These are phyloP conservation scores for Tricladium varicosporioides DNA, from an alignment of 2,329 filamentous ascomycete species.

Conservation along the genomic window DNA sequence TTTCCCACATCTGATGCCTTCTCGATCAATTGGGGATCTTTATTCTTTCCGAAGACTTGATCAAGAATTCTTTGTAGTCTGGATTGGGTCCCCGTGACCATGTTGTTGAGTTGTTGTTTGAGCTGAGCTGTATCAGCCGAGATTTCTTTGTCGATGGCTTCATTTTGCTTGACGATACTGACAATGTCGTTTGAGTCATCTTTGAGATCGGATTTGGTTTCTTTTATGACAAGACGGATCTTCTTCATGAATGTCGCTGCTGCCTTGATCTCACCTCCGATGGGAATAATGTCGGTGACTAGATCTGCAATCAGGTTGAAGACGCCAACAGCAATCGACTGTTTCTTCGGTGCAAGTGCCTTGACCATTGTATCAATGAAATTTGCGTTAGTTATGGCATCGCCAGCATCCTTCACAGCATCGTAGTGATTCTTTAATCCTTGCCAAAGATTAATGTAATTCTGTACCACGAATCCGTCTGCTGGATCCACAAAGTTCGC, in stretches of 20 bases:
- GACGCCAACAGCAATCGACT: neutral
- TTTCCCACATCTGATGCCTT: neutral
- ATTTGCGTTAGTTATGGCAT: neutral
- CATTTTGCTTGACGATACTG: neutral
- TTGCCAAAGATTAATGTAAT: neutral
- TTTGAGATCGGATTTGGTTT: neutral
- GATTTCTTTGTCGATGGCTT: neutral
- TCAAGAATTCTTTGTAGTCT: neutral
- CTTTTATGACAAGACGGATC: neutral
- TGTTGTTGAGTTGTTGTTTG: neutral
- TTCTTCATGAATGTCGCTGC: neutral
- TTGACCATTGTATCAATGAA: neutral
- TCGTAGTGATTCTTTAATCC: neutral
- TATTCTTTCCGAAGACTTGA: neutral
- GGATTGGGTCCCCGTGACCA: neutral
- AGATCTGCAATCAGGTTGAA: neutral
- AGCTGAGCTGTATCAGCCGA: neutral
- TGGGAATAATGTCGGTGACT: neutral
- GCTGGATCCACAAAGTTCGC: neutral
- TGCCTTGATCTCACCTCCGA: neutral
- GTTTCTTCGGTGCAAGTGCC: neutral
- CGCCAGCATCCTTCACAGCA: neutral
- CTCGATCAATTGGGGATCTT: neutral
- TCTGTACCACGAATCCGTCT: neutral
- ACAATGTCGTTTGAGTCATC: neutral